A percentile compares a stretch with the other conserved stretches of the same genome.
These are phyloP conservation scores for Prasinococcaceae sp. DNA, from an alignment of 139 green algal genomes.

Conservation along the genomic window DNA sequence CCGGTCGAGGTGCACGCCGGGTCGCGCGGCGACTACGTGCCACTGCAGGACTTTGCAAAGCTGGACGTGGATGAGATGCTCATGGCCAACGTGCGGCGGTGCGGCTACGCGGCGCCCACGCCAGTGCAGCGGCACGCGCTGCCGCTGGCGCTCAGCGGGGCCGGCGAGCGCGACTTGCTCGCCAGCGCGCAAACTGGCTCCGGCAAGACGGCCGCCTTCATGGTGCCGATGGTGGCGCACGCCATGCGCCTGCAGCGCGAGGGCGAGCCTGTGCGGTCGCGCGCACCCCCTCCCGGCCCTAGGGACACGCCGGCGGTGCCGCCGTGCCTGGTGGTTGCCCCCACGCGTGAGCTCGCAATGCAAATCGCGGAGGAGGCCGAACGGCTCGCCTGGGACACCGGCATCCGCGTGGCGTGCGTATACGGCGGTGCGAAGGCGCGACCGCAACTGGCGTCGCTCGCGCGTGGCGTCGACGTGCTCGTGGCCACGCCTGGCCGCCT, in stretches of 20 bases:
- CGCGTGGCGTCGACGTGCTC: constrained; percentile 2
- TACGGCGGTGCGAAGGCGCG: constrained; percentile 10
- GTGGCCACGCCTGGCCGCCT: constrained; percentile 15
- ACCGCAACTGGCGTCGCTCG: constrained; percentile 9
- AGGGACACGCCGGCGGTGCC: background rate
- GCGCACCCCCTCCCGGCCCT: background rate
- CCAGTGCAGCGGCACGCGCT: constrained; percentile 32
- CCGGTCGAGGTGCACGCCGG: too few species aligned
- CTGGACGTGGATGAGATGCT: too few species aligned
- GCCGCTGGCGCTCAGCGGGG: constrained; percentile 55
- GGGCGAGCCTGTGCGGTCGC: background rate
- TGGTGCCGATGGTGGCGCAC: constrained; percentile 71
- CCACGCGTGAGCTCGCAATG: constrained; percentile 10
- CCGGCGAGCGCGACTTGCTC: constrained; percentile 37
- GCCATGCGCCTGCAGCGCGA: too few species aligned
- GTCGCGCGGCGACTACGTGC: too few species aligned
- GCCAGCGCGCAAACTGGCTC: constrained; percentile 71
- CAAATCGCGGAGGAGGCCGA: constrained; percentile 10
- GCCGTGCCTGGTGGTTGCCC: background rate
- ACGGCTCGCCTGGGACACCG: constrained; percentile 3
- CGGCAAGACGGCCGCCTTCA: constrained; percentile 76
- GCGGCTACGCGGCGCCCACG: background rate
- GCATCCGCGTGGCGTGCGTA: constrained; percentile 1
- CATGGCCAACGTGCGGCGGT: background rate
- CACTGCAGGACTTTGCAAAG: too few species aligned